These are phyloP conservation scores for Nitzschia palea DNA, from an alignment of 108 stramenopile genomes.

Conservation along the genomic window DNA sequence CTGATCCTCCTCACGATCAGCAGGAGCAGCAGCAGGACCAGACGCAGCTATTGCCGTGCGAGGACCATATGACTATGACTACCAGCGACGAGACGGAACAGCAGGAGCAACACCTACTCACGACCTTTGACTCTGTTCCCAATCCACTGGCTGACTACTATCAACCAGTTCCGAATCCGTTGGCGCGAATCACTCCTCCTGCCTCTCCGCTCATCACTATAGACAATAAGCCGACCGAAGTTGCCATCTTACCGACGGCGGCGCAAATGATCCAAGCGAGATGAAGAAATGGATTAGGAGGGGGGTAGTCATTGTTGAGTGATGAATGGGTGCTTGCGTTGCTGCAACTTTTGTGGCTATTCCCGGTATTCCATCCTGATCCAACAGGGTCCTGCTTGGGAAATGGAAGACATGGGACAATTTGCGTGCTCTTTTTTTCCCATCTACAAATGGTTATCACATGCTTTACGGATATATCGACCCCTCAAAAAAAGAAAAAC, in stretches of 20 bases:
- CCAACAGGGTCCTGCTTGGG: too few relatives aligned
- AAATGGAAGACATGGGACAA: background rate
- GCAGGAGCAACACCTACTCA: background rate
- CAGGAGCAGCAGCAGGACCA: background rate
- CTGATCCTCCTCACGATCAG: background rate
- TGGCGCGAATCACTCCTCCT: conserved; percentile 38
- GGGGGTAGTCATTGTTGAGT: too few relatives aligned
- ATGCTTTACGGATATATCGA: too few relatives aligned
- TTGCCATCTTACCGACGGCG: background rate
- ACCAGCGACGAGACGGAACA: background rate
- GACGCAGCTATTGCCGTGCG: background rate
- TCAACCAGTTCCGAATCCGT: conserved; percentile 34
- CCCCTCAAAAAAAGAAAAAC: too few relatives aligned
- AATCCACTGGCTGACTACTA: conserved; percentile 25
- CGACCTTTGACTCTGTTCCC: conserved; percentile 1
- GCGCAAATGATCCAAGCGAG: background rate
- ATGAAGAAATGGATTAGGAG: background rate
- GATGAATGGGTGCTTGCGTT: too few relatives aligned
- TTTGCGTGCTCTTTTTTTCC: background rate
- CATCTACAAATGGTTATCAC: background rate
- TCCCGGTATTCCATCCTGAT: too few relatives aligned
- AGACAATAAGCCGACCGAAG: conserved; percentile 3
- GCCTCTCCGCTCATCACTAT: conserved; percentile 18
- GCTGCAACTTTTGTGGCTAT: too few relatives aligned
- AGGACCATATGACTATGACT: background rate